Conservation (phyloP, 73 alveolate species). For the Uronychia binucleata region DNA sequence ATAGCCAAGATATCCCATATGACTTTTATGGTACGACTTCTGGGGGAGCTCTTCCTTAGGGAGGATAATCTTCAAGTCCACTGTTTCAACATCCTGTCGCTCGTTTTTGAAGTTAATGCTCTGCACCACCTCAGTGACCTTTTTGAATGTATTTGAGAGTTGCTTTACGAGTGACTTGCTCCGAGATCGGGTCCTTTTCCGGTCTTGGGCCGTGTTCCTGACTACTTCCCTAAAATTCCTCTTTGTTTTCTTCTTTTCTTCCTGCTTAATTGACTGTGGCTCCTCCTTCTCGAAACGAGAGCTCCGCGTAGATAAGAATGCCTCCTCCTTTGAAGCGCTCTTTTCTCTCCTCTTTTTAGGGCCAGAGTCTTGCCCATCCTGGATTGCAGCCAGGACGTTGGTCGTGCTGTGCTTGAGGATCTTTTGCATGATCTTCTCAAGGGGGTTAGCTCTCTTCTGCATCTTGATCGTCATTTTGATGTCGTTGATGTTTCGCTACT, state of each 20-base stretch:
- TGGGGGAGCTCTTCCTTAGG: not conserved
- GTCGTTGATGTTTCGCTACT: conserved; percentile 22
- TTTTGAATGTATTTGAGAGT: not conserved
- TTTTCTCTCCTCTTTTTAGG: too few relatives aligned
- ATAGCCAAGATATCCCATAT: not conserved
- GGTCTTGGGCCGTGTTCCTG: not conserved
- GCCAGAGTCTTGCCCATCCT: not conserved
- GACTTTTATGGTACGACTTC: not conserved
- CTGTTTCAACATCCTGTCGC: not conserved
- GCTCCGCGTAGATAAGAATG: not conserved
- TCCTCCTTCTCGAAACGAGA: not conserved
- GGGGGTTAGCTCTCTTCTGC: conserved; percentile 44
- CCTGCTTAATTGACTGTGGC: not conserved
- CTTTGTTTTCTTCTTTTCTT: not conserved
- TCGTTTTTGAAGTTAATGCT: not conserved
- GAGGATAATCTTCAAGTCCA: not conserved
- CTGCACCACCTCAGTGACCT: not conserved
- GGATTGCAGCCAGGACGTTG: too few relatives aligned
- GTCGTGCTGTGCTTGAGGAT: not conserved
- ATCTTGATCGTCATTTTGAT: conserved; percentile 33
- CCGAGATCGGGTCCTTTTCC: not conserved
- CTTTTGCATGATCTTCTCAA: conserved; percentile 22
- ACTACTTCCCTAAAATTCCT: not conserved
- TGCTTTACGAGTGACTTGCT: not conserved
- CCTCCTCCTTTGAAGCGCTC: not conserved